Conservation (phyloP, 2,329 filamentous ascomycete species). For the Microcyclosporella mali region DNA sequence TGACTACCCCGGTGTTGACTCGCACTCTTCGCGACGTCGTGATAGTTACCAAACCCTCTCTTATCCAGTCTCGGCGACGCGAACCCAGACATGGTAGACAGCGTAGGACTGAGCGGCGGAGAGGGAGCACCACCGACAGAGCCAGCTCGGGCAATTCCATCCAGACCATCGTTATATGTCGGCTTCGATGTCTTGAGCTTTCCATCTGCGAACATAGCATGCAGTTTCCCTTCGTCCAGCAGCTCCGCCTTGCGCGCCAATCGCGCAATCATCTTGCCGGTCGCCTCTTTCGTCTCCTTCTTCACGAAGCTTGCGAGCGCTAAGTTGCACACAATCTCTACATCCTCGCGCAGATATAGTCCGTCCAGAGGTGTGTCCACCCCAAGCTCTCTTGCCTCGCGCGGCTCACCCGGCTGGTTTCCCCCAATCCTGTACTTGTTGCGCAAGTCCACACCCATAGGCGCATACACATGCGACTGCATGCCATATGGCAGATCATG, state of each 20-base stretch:
- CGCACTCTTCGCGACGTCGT: constrained; percentile 20
- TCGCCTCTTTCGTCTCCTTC: constrained; percentile 59
- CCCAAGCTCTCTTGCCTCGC: constrained; percentile 58
- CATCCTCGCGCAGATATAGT: constrained; percentile 63
- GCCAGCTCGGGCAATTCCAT: constrained; percentile 5
- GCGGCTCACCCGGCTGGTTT: constrained; percentile 62
- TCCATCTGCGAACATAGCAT: constrained; percentile 62
- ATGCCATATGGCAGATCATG: constrained; percentile 67
- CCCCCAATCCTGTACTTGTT: constrained; percentile 63
- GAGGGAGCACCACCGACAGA: too few species aligned
- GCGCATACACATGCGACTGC: constrained; percentile 66
- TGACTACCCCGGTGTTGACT: constrained; percentile 13
- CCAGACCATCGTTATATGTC: constrained; percentile 23
- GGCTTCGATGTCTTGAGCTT: constrained; percentile 55
- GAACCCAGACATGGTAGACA: constrained; percentile 9
- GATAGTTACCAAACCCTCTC: constrained; percentile 27
- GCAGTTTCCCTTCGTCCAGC: constrained; percentile 58
- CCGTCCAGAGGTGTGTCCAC: constrained; percentile 59
- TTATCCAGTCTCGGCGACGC: constrained; percentile 15
- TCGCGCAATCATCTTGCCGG: constrained; percentile 60
- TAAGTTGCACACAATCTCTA: constrained; percentile 64
- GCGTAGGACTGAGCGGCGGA: constrained; percentile 16
- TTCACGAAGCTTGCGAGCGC: constrained; percentile 58
- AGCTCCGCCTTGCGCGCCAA: constrained; percentile 64
- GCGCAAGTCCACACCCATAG: constrained; percentile 59